phyloP scores from a whole-genome alignment of 345 rosid species.

The Isatis tinctoria region DNA sequence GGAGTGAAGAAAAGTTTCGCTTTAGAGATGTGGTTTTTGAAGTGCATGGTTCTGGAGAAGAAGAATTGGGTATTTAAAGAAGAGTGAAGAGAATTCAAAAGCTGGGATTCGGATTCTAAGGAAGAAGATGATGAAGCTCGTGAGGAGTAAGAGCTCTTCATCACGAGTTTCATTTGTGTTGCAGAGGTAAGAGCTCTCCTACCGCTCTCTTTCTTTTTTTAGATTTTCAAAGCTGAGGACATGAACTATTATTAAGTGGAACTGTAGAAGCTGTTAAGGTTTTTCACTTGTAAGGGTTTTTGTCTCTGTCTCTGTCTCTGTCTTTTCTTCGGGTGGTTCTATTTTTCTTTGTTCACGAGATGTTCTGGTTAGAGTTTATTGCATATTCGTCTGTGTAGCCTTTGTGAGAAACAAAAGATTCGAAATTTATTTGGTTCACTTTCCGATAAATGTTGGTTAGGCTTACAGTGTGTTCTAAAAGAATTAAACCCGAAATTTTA shows the following conservation, averaged over 20 bases:
- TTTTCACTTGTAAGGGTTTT: constrained; percentile 20
- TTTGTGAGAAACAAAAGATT: background rate
- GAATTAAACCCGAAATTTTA: background rate
- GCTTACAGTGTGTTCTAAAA: background rate
- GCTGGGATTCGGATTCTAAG: constrained; percentile 25
- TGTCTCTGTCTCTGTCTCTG: constrained; percentile 6
- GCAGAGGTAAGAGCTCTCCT: constrained; percentile 32
- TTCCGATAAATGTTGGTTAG: background rate
- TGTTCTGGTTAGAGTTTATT: constrained; percentile 45
- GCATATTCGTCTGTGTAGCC: constrained; percentile 15
- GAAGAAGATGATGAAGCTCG: constrained; percentile 74
- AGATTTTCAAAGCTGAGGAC: constrained; percentile 21
- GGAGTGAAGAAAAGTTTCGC: constrained; percentile 4
- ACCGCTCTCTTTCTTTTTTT: constrained; percentile 10
- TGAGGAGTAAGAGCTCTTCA: constrained; percentile 84
- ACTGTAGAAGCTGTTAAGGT: constrained; percentile 19
- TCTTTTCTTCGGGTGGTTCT: background rate
- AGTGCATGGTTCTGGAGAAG: constrained; percentile 41
- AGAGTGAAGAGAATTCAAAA: constrained; percentile 41
- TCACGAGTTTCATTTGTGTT: constrained; percentile 86
- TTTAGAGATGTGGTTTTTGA: constrained; percentile 6
- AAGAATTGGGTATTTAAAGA: constrained; percentile 56
- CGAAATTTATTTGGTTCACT: constrained; percentile 1
- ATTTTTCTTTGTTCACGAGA: constrained; percentile 58
- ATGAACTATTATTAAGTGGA: constrained; percentile 18